Evolutionary conservation across 2,329 filamentous ascomycete genomes (phyloP), one percentile per base, ranked within the genome.

Genomic region (Exophiala calicioides): DNA sequence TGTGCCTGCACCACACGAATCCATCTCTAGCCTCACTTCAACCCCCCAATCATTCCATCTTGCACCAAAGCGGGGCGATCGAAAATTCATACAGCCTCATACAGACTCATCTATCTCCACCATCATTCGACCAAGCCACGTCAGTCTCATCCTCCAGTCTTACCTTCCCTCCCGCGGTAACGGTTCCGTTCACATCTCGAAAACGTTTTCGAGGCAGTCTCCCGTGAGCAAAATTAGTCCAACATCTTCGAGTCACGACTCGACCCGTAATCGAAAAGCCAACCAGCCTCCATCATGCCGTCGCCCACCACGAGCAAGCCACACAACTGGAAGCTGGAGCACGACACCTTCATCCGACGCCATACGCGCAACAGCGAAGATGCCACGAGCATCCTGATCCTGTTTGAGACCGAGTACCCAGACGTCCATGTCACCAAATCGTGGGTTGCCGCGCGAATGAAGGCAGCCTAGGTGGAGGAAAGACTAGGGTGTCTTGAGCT

Each of bases 381-480:
- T 9, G 40, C 38, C 2, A 47, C 40, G 16, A 53, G 45, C 10
- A 55, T 54, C 8, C 16, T 50, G 13, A 57, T 62, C n/a, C 47
- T 62, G 20, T 52, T 62, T n/a, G 60, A 62, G 45, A 58, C 58
- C 9, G 59, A 61, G 40, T 61, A 46, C 23, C 58, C 60, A 10
- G 38, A 30, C 13, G 31, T 58, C 20, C 38, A 9, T 20, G 51
- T 30, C 24, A 48, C n/a, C 9, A 41, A 47, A 20, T 43, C 34
- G 2, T 55, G 53, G 53, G 44, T 55, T 24, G 12, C n/a, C 16
- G 36, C 29, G 47, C 42, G 52, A 30, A 52, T 50, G 33, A 41
- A 37, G 36, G 34, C 5, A 16, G 31, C 15, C 19, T 40, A 21
- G 31, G 18, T 16, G 21, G n/a, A n/a, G n/a, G n/a, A n/a, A n/a